Percentiles rank a stretch among this genome's conserved stretches.
Evolutionary conservation across 306 rosid genomes (phyloP).

Genomic region (Cicer yamashitae): DNA sequence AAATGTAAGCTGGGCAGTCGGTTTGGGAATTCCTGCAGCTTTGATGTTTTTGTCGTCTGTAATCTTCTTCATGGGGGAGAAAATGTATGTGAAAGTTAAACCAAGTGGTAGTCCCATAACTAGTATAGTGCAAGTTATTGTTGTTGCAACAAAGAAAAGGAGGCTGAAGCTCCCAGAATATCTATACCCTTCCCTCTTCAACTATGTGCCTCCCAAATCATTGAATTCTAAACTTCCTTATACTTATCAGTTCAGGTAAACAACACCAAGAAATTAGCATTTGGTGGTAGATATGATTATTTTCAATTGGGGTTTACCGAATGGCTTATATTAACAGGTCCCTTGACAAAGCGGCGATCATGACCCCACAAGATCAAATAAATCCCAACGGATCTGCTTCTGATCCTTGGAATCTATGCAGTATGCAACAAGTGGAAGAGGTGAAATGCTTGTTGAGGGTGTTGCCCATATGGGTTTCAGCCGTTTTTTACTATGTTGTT

Average conservation of each 20-base stretch:
- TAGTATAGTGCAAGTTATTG: slow-evolving; percentile 79
- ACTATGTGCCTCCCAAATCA: slow-evolving; percentile 58
- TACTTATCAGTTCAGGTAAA: slow-evolving; percentile 78
- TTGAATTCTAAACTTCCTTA: slow-evolving; percentile 70
- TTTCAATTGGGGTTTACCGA: neutral
- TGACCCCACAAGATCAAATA: slow-evolving; percentile 60
- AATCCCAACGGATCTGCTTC: slow-evolving; percentile 73
- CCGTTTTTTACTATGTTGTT: slow-evolving; percentile 52
- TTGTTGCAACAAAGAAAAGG: slow-evolving; percentile 67
- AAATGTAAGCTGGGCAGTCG: slow-evolving; percentile 74
- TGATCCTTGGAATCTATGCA: slow-evolving; percentile 81
- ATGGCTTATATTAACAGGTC: slow-evolving; percentile 64
- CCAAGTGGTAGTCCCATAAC: slow-evolving; percentile 85
- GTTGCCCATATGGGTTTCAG: slow-evolving; percentile 77
- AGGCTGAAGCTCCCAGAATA: slow-evolving; percentile 53
- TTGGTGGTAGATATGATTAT: slow-evolving; percentile 39
- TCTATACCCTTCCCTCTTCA: slow-evolving; percentile 66
- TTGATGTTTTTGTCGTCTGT: slow-evolving; percentile 71
- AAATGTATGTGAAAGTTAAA: slow-evolving; percentile 78
- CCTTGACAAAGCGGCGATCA: slow-evolving; percentile 83
- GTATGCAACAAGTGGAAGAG: slow-evolving; percentile 92
- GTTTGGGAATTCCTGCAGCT: slow-evolving; percentile 79
- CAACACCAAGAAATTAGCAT: slow-evolving; percentile 17
- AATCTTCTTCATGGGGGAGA: slow-evolving; percentile 74
- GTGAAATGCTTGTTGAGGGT: slow-evolving; percentile 77